Evolutionary conservation across 2,329 filamentous ascomycete genomes (phyloP).

Genomic region (Xylariaceae sp.): DNA sequence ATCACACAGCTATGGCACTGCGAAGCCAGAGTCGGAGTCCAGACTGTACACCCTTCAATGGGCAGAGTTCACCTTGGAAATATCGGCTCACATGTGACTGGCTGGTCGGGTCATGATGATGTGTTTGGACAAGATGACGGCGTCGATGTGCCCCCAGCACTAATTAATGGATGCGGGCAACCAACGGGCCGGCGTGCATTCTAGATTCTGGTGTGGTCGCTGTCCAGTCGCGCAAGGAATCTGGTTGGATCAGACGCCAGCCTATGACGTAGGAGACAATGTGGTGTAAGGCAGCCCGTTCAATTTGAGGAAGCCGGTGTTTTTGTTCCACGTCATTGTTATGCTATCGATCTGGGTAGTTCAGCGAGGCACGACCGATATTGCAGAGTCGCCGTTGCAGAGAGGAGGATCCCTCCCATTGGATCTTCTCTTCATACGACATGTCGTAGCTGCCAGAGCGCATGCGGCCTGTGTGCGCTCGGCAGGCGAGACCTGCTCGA

Average conservation of each 20-base stretch:
- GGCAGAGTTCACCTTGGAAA: background rate
- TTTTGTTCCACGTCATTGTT: slow-evolving; percentile 18
- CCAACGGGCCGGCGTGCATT: background rate
- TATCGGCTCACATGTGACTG: background rate
- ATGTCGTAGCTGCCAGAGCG: no score
- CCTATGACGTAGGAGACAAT: slow-evolving; percentile 14
- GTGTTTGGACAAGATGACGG: background rate
- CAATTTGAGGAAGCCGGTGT: background rate
- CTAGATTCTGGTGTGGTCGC: background rate
- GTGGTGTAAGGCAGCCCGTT: slow-evolving; percentile 2
- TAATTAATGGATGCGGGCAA: background rate
- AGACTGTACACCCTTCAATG: background rate
- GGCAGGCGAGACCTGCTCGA: background rate
- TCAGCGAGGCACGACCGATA: background rate
- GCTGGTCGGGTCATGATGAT: background rate
- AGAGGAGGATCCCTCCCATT: background rate
- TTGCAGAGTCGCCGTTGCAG: background rate
- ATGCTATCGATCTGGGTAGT: background rate
- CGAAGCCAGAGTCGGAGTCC: no score
- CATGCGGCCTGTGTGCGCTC: background rate
- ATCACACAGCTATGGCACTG: no score
- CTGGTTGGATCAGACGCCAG: background rate
- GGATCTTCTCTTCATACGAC: background rate
- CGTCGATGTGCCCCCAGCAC: background rate
- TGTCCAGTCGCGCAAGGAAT: background rate